phyloP scores from a whole-genome alignment of 257 asterid species.

The Solanum chilense region DNA sequence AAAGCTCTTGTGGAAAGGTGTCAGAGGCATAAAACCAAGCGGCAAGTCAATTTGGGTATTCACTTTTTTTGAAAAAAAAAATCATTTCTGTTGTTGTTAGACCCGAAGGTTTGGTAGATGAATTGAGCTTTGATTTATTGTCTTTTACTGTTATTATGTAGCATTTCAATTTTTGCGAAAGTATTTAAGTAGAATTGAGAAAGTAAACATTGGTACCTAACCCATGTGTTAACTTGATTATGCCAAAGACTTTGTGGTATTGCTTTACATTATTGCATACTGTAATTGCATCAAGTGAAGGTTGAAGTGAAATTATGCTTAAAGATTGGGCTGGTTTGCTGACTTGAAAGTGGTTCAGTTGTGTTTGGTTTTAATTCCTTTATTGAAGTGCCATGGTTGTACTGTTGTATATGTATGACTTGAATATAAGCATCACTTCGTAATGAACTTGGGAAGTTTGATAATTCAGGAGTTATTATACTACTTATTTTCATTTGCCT shows the following conservation, averaged over 20 bases:
- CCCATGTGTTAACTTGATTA: background rate
- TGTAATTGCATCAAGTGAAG: background rate
- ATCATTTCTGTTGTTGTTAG: background rate
- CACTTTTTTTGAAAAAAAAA: background rate
- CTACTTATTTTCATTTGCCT: background rate
- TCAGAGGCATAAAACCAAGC: constrained; percentile 59
- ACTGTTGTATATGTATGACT: background rate
- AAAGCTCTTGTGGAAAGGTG: constrained; percentile 56
- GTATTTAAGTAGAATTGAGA: background rate
- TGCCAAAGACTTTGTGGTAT: background rate
- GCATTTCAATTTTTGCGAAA: background rate
- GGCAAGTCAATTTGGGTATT: constrained; percentile 79
- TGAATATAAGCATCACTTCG: background rate
- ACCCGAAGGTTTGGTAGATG: background rate
- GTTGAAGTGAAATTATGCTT: background rate
- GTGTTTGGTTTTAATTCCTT: background rate
- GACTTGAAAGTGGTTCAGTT: background rate
- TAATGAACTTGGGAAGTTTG: background rate
- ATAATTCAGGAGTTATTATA: background rate
- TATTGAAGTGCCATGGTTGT: background rate
- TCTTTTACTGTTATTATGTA: background rate
- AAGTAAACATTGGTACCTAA: background rate
- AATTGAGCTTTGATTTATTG: background rate
- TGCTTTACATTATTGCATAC: background rate
- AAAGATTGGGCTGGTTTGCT: background rate